Conservation (phyloP, 2,329 filamentous ascomycete genomes). For the Aspergillus ochraceus region DNA sequence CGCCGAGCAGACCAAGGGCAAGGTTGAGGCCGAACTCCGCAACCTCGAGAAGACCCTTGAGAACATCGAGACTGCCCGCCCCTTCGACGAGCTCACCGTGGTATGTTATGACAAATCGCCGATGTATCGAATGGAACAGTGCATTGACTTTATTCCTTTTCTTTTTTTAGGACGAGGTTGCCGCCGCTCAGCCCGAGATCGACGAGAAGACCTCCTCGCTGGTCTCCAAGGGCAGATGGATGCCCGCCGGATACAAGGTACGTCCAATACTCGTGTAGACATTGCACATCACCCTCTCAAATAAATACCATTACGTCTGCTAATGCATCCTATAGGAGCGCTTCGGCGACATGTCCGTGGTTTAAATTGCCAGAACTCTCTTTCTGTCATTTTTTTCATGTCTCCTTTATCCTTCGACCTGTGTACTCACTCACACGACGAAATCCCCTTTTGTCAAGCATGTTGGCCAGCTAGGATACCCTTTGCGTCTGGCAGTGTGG, state of each 20-base stretch:
- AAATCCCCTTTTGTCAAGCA: constrained; percentile 30
- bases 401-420: constrained; percentile 32
- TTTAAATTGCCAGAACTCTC: constrained; percentile 61
- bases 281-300: too few relatives aligned
- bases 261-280: constrained; percentile 33
- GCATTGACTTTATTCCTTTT: constrained; percentile 6
- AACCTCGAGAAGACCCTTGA: constrained; percentile 91
- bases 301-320: neutral
- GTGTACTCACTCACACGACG: constrained; percentile 32
- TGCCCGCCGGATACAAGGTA: constrained; percentile 98
- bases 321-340: constrained; percentile 69
- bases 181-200: constrained; percentile 90
- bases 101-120: constrained; percentile 56
- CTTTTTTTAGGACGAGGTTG: constrained; percentile 78
- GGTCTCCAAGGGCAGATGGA: constrained; percentile 97
- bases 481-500: constrained; percentile 30
- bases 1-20: constrained; percentile 92
- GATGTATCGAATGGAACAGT: neutral
- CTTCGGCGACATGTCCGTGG: constrained; percentile 93
- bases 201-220: constrained; percentile 94
- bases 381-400: constrained; percentile 23
- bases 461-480: constrained; percentile 20
- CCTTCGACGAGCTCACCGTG: constrained; percentile 96
- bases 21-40: constrained; percentile 91
- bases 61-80: constrained; percentile 95